Percentiles rank a stretch among this genome's conserved stretches.
Conservation (phyloP, 1,284 basidiomycete species). For the Mycena citricolor region DNA sequence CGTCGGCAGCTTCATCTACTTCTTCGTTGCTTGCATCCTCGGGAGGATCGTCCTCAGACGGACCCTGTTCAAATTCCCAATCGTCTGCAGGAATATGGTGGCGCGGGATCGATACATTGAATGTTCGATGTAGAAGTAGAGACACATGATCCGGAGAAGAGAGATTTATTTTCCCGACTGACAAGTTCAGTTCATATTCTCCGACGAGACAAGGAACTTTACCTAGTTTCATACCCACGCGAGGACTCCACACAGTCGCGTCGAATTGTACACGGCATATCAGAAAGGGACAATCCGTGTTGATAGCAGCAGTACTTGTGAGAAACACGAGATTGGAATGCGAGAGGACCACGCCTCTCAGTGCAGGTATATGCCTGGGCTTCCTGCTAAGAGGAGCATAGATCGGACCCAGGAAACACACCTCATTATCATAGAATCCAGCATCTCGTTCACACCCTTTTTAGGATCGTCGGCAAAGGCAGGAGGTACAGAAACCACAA, state of each 20-base stretch:
- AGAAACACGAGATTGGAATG: constrained; percentile 80
- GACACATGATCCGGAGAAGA: constrained; percentile 95
- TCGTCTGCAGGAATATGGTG: constrained; percentile 83
- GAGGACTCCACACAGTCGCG: constrained; percentile 88
- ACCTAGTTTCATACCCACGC: constrained; percentile 84
- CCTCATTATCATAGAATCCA: constrained; percentile 95
- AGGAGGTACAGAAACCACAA: constrained; percentile 81
- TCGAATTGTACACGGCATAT: constrained; percentile 78
- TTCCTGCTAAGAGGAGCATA: not conserved
- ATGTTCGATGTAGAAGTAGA: constrained; percentile 89
- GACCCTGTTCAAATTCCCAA: constrained; percentile 87
- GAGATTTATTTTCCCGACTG: constrained; percentile 85
- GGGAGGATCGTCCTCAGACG: constrained; percentile 70
- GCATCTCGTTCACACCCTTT: constrained; percentile 79
- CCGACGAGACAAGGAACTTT: constrained; percentile 22
- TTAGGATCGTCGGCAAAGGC: constrained; percentile 72
- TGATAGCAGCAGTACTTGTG: constrained; percentile 67
- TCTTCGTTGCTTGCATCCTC: constrained; percentile 36
- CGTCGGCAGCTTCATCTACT: constrained; percentile 30
- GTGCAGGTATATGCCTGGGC: constrained; percentile 82
- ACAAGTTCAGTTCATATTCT: constrained; percentile 16
- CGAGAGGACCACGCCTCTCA: constrained; percentile 86
- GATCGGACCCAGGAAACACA: constrained; percentile 37
- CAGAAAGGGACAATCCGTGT: constrained; percentile 86
- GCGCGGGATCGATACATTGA: constrained; percentile 95